Percentiles rank a stretch among this genome's conserved stretches.
Conservation (phyloP, 176 grass and related monocot genomes). For the Elymus sibiricus region DNA sequence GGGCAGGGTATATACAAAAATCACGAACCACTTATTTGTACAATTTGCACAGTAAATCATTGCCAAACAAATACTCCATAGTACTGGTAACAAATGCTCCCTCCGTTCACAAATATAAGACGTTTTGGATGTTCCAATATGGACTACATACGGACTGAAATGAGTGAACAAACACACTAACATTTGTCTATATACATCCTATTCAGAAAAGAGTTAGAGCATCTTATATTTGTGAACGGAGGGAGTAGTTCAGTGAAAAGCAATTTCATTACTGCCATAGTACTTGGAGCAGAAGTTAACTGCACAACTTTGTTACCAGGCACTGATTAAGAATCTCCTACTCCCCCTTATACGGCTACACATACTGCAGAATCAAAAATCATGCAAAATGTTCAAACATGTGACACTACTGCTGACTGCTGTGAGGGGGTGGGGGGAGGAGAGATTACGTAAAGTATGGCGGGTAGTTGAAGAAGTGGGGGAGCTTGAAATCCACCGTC, state of each 20-base stretch:
- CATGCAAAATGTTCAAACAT: not conserved
- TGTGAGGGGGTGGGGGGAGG: not conserved
- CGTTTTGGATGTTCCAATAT: no score
- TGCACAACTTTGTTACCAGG: not conserved
- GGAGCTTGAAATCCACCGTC: slow-evolving; percentile 64
- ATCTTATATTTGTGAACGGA: no score
- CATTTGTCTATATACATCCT: no score
- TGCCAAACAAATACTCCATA: not conserved
- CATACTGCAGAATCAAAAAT: not conserved
- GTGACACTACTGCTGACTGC: not conserved
- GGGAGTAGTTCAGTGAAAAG: not conserved
- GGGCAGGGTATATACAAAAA: not conserved
- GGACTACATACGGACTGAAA: no score
- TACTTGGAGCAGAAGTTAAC: not conserved
- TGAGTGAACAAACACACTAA: no score
- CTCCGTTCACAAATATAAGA: no score
- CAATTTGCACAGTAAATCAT: not conserved
- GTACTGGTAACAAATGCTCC: no score
- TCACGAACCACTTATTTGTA: not conserved
- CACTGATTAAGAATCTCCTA: not conserved
- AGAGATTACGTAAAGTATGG: slow-evolving; percentile 86
- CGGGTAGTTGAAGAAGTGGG: slow-evolving; percentile 86
- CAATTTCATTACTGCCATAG: not conserved
- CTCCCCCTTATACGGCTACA: not conserved
- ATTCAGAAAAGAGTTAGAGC: no score